A percentile compares a stretch with the other conserved stretches of the same genome.
Evolutionary conservation across 305 asterid species (phyloP).

Genomic region (Fraxinus xanthoxyloides): DNA sequence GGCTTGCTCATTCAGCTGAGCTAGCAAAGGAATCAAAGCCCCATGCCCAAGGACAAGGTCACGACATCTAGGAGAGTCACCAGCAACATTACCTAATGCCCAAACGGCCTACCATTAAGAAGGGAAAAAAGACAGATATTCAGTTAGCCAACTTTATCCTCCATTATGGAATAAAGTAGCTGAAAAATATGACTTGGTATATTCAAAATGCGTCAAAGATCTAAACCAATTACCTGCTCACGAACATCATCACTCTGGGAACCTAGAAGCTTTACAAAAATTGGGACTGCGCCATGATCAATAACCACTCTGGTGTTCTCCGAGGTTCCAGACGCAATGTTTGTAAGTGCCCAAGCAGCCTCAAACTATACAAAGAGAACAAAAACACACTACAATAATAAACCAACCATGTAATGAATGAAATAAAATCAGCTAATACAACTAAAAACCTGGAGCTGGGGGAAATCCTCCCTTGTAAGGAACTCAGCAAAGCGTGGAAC

Average conservation of each 20-base stretch:
- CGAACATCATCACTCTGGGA: conserved; percentile 97
- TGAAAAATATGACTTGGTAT: background rate
- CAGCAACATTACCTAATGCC: conserved; percentile 96
- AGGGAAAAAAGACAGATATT: background rate
- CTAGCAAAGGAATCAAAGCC: conserved; percentile 69
- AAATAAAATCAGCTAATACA: background rate
- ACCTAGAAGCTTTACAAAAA: conserved; percentile 69
- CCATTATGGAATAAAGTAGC: background rate
- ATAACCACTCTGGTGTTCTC: conserved; percentile 88
- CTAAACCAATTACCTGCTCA: conserved; percentile 59
- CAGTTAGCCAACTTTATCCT: background rate
- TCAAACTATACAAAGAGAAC: conserved; percentile 58
- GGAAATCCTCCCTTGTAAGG: conserved; percentile 71
- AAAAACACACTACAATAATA: background rate
- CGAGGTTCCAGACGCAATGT: conserved; percentile 94
- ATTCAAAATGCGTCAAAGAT: background rate
- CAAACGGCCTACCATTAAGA: conserved; percentile 64
- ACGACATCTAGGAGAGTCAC: conserved; percentile 89
- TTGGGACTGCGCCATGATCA: conserved; percentile 86
- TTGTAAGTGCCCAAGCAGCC: conserved; percentile 97
- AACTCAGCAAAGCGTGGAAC: conserved; percentile 89
- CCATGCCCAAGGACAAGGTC: conserved; percentile 85
- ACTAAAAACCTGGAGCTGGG: conserved; percentile 71
- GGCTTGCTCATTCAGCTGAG: conserved; percentile 70
- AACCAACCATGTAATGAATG: conserved; percentile 2